Evolutionary conservation across 2,329 filamentous ascomycete species (phyloP).

Genomic region (Teratosphaeriaceae sp.): DNA sequence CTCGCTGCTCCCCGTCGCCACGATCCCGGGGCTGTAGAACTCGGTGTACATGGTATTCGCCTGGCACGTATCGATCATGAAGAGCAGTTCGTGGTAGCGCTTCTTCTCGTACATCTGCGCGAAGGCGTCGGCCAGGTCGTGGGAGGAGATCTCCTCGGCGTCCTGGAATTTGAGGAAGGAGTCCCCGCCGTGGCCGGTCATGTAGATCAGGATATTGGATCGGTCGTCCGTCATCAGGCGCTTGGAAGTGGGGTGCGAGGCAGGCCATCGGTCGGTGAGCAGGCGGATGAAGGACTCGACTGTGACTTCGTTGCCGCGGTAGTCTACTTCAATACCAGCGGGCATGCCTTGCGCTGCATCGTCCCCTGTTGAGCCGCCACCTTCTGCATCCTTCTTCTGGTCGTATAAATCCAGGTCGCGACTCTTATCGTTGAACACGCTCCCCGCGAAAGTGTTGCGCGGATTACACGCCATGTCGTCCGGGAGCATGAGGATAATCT

Average conservation of each 20-base stretch:
- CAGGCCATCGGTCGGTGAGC: constrained; percentile 86
- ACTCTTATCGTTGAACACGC: constrained; percentile 97
- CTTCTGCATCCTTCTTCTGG: constrained; percentile 43
- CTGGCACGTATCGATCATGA: constrained; percentile 99
- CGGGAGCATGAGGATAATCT: constrained; percentile 99
- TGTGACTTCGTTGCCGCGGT: constrained; percentile 95
- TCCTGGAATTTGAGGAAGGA: constrained; percentile 99
- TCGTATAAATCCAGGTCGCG: constrained; percentile 93
- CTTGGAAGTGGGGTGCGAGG: constrained; percentile 93
- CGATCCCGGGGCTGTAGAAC: constrained; percentile 96
- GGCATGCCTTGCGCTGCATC: constrained; percentile 24
- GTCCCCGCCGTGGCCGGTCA: constrained; percentile 97
- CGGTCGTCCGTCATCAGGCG: constrained; percentile 87
- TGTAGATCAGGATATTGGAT: constrained; percentile 96
- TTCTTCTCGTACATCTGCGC: constrained; percentile 99
- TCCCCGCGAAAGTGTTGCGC: constrained; percentile 93
- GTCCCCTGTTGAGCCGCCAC: constrained; percentile 3
- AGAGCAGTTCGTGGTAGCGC: constrained; percentile 94
- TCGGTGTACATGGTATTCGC: constrained; percentile 99
- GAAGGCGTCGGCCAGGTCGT: constrained; percentile 93
- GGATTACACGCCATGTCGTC: constrained; percentile 99
- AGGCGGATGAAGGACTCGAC: constrained; percentile 98
- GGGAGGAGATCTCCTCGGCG: constrained; percentile 92
- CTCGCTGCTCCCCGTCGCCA: constrained; percentile 93
- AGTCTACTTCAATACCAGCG: constrained; percentile 81